Base-by-base conservation (phyloP, 2,329 filamentous ascomycete species). In the Aspergillus calidoustus region DNA sequence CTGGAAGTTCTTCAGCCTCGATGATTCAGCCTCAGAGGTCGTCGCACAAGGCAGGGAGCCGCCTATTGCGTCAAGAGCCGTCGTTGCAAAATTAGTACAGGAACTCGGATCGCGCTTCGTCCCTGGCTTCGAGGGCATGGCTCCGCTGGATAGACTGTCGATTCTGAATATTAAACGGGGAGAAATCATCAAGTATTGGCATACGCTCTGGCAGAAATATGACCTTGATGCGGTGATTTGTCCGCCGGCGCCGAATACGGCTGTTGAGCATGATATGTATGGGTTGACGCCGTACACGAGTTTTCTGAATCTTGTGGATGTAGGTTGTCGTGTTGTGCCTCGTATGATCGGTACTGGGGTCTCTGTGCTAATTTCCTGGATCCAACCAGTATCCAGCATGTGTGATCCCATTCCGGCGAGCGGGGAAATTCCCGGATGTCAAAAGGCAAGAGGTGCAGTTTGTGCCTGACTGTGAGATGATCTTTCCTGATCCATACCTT, bases 301-400 rank as follows among this genome's bases (percentile, higher is more conserved):
- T 17, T 66, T 86, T 41, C 76, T 78, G 64, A 87, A 86, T 61
- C 50, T 82, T 17, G 65, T 86, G 4, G 82, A 86, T 69, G 81
- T 81, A 69, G 70, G 80, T 74, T 34, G 3, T 7, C 7, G 5
- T 34, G 2, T 11, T 8, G 5, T 34, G 11, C 2, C 31, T 34
- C 31, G 5, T 34, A 7, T 34, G 2, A 34, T 2, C 31, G 19
- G 19, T 4, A 34, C 31, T 34, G 5, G 31, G 19, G 19, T 19
- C 11, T 11, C 31, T 7, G 31, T 34, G 31, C 31, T 34, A 11
- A 34, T 34, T 34, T 34, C 11, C 11, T 11, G 31, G 7, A 8
- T 34, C 7, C 7, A 34, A 34, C 7, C 31, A 34, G 31, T 34
- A 34, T 11, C 31, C 31, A 8, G 31, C 31, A 1, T 34, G 31